Evolutionary conservation across 805 yeast species (phyloP).

Genomic region (Cyberlindnera xishuangbannaensis): DNA sequence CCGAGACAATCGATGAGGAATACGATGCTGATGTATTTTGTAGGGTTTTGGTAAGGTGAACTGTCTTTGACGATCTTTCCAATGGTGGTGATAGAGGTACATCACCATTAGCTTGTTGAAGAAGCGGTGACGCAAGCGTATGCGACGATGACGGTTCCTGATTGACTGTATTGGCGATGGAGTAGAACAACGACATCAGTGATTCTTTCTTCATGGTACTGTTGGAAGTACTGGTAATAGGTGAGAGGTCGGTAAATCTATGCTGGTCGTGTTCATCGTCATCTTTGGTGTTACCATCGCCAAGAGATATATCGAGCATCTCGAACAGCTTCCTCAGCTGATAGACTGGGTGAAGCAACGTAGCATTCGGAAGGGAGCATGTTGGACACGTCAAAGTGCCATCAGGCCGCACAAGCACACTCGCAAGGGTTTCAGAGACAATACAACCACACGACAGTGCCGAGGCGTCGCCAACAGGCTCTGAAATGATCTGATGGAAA

Average conservation of each 20-base stretch:
- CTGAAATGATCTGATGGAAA: slow-evolving; percentile 4
- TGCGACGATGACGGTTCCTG: too few species aligned
- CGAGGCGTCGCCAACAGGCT: slow-evolving; percentile 21
- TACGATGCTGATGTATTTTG: slow-evolving; percentile 1
- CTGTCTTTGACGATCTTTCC: slow-evolving; percentile 1
- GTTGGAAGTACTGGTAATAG: slow-evolving; percentile 5
- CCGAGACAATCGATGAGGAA: slow-evolving; percentile 9
- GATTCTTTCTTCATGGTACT: slow-evolving; percentile 22
- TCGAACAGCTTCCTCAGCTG: slow-evolving; percentile 16
- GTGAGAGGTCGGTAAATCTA: slow-evolving; percentile 5
- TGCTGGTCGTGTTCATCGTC: too few species aligned
- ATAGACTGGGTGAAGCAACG: slow-evolving; percentile 7
- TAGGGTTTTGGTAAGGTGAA: slow-evolving; percentile 2
- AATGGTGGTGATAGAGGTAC: slow-evolving; percentile 1
- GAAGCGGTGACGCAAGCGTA: too few species aligned
- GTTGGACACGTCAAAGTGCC: slow-evolving; percentile 16
- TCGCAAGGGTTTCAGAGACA: slow-evolving; percentile 29
- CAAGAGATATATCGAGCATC: slow-evolving; percentile 4
- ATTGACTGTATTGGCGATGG: slow-evolving; percentile 23
- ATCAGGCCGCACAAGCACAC: slow-evolving; percentile 14
- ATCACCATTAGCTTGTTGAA: too few species aligned
- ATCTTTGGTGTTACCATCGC: neutral
- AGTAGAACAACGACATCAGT: slow-evolving; percentile 29
- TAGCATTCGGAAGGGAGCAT: slow-evolving; percentile 9
- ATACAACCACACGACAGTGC: slow-evolving; percentile 37